These are phyloP conservation scores for Hypoxylon fuscum DNA, from an alignment of 495 filamentous ascomycete species.

Conservation along the genomic window DNA sequence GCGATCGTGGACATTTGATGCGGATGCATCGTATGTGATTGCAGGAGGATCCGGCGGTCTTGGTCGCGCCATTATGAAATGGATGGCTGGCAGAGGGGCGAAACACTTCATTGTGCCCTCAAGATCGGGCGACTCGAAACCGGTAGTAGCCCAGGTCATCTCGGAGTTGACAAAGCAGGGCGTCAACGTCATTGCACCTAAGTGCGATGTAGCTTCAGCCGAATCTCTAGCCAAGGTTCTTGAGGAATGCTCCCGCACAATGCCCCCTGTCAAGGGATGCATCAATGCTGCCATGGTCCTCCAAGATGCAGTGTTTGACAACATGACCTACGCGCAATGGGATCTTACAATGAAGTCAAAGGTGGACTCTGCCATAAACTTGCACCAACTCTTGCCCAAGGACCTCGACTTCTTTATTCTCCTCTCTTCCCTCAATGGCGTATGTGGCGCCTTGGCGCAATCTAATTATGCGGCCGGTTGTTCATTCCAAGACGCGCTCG, in stretches of 20 bases:
- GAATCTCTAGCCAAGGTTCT: constrained; percentile 24
- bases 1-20: constrained; percentile 37
- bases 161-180: constrained; percentile 32
- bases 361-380: constrained; percentile 54
- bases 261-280: constrained; percentile 64
- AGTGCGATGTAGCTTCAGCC: constrained; percentile 51
- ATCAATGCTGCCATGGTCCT: constrained; percentile 61
- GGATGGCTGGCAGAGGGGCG: constrained; percentile 64
- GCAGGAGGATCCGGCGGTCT: constrained; percentile 67
- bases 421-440: constrained; percentile 63
- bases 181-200: constrained; percentile 41
- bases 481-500: constrained; percentile 63
- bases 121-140: constrained; percentile 51
- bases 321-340: constrained; percentile 58
- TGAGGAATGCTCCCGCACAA: constrained; percentile 33
- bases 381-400: constrained; percentile 53
- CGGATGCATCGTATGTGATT: constrained; percentile 61
- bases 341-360: constrained; percentile 53
- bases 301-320: constrained; percentile 57
- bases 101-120: constrained; percentile 62
- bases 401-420: constrained; percentile 67
- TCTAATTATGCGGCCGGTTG: constrained; percentile 68
- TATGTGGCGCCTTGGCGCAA: constrained; percentile 61
- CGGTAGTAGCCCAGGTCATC: constrained; percentile 34
- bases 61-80: constrained; percentile 61